Evolutionary conservation across 2,329 filamentous ascomycete genomes (phyloP).

Genomic region (Metarhizium brunneum): DNA sequence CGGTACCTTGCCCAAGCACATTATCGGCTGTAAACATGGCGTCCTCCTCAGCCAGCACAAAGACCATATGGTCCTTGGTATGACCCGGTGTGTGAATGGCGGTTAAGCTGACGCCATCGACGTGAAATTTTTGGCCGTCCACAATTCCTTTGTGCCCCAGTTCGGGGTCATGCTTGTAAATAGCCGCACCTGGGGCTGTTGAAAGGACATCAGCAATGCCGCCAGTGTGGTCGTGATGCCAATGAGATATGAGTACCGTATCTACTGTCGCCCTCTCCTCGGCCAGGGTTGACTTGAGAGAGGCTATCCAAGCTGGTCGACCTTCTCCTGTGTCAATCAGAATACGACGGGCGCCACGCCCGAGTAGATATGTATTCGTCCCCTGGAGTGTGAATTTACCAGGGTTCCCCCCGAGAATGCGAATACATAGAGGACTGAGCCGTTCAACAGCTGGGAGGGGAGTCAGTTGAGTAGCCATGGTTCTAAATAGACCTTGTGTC

Average conservation of each 20-base stretch:
- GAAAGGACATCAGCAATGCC: conserved; percentile 62
- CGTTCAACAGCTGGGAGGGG: conserved; percentile 65
- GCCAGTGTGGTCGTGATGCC: conserved; percentile 79
- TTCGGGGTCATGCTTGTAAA: conserved; percentile 59
- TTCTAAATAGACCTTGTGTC: not conserved
- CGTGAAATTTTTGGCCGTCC: conserved; percentile 44
- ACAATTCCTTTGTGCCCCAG: conserved; percentile 33
- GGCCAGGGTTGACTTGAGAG: conserved; percentile 54
- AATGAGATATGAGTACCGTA: conserved; percentile 75
- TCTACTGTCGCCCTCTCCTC: conserved; percentile 60
- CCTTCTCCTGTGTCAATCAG: conserved; percentile 90
- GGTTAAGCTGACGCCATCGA: conserved; percentile 55
- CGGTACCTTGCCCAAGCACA: conserved; percentile 77
- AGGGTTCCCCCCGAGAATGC: conserved; percentile 85
- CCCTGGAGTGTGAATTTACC: conserved; percentile 69
- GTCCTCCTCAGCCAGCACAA: conserved; percentile 68
- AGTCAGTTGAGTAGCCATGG: conserved; percentile 31
- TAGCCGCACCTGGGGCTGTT: conserved; percentile 49
- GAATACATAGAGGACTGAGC: conserved; percentile 67
- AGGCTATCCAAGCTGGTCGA: conserved; percentile 59
- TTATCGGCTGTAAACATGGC: conserved; percentile 87
- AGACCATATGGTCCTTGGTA: conserved; percentile 71
- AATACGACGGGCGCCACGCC: conserved; percentile 61
- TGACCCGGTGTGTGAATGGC: conserved; percentile 60
- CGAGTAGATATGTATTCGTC: conserved; percentile 92